Base-by-base conservation (phyloP, 306 rosid genomes). In the Myrica gale region DNA sequence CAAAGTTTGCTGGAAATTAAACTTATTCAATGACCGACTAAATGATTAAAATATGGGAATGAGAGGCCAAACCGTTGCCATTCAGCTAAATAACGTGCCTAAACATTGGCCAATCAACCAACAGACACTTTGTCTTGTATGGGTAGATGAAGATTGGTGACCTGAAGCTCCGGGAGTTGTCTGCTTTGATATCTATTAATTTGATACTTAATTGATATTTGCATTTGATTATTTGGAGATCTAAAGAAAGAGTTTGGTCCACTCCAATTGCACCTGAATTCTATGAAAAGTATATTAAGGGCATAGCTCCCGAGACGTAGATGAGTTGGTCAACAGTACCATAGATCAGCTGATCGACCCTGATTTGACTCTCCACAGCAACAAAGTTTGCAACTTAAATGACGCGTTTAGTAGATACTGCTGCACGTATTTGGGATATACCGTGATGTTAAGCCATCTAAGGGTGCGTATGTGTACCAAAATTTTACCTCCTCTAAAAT, bases 51-150 rank as follows among this genome's bases (percentile, higher is more conserved):
- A 41, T 26, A 44, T 19, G 32, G 51, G 26, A 16, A 57, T 74
- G 1, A 37, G 78, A 43, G 26, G 19, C 57, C 21, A 50, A 16
- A 74, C 37, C 37, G 37, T 32, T 32, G 37, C 37, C 37, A 32
- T 32, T 32, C 37, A 32, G 37, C 0, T 32, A 32, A 32, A 32
- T 32, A 32, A 32, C 37, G 37, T 32, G 3, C 3, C 37, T 32
- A 41, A 10, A 48, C 53, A 32, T 20, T 69, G 57, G 55, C 20
- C 53, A 63, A 26, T 17, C 73, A 70, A 62, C 69, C 45, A 70
- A 62, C 76, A 7, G 42, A 23, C 19, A 51, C 46, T 19, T 80
- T 15, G 21, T 62, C 4, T 71, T 19, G 43, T 37, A 21, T 50
- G 23, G 76, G 55, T 47, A 16, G 39, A 61, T 23, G 48, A 47